phyloP scores from a whole-genome alignment of 495 filamentous ascomycete species.

The Staphylotrichum longicolle region DNA sequence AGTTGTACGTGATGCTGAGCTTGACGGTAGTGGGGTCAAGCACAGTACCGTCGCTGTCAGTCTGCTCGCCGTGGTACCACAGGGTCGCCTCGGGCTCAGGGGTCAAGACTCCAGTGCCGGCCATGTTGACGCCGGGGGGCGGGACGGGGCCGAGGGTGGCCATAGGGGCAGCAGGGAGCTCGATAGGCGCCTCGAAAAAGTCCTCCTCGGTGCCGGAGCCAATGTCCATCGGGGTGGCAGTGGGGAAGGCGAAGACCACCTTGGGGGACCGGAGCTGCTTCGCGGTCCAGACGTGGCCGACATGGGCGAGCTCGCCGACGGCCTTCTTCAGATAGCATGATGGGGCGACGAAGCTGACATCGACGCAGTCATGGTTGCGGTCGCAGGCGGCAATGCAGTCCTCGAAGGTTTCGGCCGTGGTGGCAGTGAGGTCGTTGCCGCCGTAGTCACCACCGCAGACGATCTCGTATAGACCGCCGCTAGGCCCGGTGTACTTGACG shows the following conservation, averaged over 20 bases:
- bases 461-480: not conserved
- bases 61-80: slow-evolving; percentile 9
- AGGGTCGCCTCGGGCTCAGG: slow-evolving; percentile 1
- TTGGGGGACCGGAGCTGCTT: slow-evolving; percentile 4
- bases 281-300: slow-evolving; percentile 2
- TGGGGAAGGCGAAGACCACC: slow-evolving; percentile 1
- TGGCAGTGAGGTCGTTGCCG: slow-evolving; percentile 2
- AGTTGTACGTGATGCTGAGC: slow-evolving; percentile 18
- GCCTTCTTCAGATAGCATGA: slow-evolving; percentile 1
- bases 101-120: slow-evolving; percentile 10
- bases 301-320: not conserved
- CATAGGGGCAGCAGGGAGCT: not conserved
- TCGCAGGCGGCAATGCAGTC: slow-evolving; percentile 8
- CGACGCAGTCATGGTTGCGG: not conserved
- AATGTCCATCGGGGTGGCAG: not conserved
- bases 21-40: not conserved
- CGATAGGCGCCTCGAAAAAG: not conserved
- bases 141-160: not conserved
- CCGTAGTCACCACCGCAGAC: slow-evolving; percentile 2
- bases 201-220: not conserved
- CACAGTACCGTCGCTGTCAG: slow-evolving; percentile 5
- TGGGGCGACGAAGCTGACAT: slow-evolving; percentile 6
- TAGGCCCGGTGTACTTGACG: not conserved
- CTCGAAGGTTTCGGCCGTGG: not conserved
- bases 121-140: slow-evolving; percentile 12